Evolutionary conservation across 306 rosid genomes (phyloP).

Genomic region (Quercus suber): DNA sequence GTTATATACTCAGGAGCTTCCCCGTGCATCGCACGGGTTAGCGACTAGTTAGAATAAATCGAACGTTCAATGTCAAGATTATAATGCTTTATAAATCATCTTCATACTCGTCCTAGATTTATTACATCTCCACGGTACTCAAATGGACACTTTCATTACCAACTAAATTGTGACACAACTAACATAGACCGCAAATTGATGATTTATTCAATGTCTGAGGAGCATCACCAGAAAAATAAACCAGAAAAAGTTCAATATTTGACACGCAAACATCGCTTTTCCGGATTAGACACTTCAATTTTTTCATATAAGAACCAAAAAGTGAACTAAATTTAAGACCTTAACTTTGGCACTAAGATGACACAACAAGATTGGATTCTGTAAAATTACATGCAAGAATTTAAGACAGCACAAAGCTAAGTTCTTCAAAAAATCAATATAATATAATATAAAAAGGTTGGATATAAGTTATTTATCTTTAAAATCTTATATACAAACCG

Average conservation of each 20-base stretch:
- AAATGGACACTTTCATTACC: neutral
- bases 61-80: neutral
- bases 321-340: neutral
- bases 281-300: neutral
- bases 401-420: neutral
- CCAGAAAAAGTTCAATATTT: neutral
- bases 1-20: no score
- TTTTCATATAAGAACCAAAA: neutral
- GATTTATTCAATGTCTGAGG: neutral
- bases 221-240: neutral
- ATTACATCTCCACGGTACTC: neutral
- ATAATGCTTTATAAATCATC: neutral
- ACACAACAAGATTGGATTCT: neutral
- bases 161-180: neutral
- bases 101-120: neutral
- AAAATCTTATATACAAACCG: constrained; percentile 5
- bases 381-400: neutral
- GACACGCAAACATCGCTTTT: neutral
- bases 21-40: no score
- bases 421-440: neutral
- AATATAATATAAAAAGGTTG: neutral
- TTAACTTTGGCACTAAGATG: neutral
- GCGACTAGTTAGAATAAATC: neutral
- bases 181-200: neutral
- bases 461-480: neutral